Conservation (phyloP, 768 basidiomycete genomes). For the Termitomyces sp. region DNA sequence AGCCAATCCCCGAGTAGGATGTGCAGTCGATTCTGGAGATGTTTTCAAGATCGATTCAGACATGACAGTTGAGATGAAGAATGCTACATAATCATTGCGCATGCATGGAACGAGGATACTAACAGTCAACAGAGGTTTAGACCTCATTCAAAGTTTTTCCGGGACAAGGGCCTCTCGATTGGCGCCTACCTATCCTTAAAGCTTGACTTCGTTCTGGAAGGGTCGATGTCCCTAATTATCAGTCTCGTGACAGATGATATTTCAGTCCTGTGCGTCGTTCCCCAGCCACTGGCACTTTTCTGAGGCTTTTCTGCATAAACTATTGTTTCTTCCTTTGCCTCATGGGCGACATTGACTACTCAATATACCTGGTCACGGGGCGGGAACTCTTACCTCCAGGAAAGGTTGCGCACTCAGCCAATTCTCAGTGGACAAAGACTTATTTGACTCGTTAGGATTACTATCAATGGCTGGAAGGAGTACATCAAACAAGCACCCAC, state of each 20-base stretch:
- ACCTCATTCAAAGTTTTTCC: no score
- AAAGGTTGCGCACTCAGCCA: conserved; percentile 43
- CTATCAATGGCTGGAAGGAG: conserved; percentile 71
- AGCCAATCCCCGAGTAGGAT: neutral
- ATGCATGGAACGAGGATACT: no score
- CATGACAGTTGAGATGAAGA: no score
- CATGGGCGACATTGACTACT: conserved; percentile 46
- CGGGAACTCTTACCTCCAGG: conserved; percentile 69
- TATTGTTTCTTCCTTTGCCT: neutral
- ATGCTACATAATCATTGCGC: no score
- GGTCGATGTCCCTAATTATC: neutral
- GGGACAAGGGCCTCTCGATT: neutral
- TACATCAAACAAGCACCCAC: conserved; percentile 20
- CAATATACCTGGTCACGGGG: conserved; percentile 86
- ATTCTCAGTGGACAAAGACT: neutral
- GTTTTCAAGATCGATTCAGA: no score
- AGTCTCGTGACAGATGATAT: neutral
- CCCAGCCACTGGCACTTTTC: neutral
- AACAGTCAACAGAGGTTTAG: no score
- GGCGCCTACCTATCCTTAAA: neutral
- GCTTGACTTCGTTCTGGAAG: neutral
- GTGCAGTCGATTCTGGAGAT: no score
- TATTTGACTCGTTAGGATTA: conserved; percentile 46
- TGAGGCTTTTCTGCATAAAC: neutral
- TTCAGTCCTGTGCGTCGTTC: neutral